Conservation (phyloP, 176 grass and related monocot genomes). For the Zea luxurians region DNA sequence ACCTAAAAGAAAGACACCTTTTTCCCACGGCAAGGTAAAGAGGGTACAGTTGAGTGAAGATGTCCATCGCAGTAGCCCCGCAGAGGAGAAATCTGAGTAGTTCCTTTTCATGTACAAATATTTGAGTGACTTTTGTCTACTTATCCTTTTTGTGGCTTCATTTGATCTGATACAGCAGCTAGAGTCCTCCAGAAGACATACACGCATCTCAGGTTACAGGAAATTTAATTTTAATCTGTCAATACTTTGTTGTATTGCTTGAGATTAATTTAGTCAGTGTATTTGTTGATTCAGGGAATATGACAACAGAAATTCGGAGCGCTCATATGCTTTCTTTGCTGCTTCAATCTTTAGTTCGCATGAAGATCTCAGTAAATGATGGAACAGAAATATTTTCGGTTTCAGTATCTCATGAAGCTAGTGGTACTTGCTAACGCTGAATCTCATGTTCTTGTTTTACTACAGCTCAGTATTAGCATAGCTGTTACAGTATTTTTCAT, state of each 20-base stretch:
- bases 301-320: conserved; percentile 29
- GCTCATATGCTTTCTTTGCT: conserved; percentile 50
- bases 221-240: conserved; percentile 26
- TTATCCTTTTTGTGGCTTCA: conserved; percentile 39
- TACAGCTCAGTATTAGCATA: neutral
- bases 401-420: conserved; percentile 61
- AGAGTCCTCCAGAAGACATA: conserved; percentile 44
- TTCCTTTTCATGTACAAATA: conserved; percentile 29
- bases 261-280: conserved; percentile 28
- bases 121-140: conserved; percentile 15
- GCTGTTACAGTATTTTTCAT: neutral
- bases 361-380: conserved; percentile 62
- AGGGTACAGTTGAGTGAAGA: conserved; percentile 3
- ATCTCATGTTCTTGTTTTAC: conserved; percentile 33
- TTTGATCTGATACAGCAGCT: conserved; percentile 48
- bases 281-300: conserved; percentile 48
- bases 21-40: conserved; percentile 9
- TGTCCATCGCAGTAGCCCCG: conserved; percentile 15
- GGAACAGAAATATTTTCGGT: conserved; percentile 55
- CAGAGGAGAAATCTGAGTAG: conserved; percentile 18
- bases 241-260: conserved; percentile 3
- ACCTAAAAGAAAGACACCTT: conserved; percentile 19
- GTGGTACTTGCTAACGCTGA: conserved; percentile 51
- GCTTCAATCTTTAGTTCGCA: conserved; percentile 54
- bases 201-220: conserved; percentile 46